Evolutionary conservation across 2,329 filamentous ascomycete species (phyloP), one percentile per base, ranked within the genome.

Genomic region (Scorias spongiosa): DNA sequence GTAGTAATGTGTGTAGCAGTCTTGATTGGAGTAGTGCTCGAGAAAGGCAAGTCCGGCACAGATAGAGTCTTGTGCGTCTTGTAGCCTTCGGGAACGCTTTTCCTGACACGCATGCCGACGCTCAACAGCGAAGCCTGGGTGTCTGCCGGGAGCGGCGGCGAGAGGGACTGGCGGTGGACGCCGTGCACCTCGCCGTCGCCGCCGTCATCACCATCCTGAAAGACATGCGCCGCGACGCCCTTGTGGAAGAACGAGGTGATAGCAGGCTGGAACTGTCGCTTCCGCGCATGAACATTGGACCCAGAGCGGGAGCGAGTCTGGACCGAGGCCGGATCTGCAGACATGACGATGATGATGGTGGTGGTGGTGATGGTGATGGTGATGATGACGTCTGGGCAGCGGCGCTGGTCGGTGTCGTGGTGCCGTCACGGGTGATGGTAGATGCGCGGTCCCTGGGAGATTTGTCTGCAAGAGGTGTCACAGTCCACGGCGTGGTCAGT

Each of bases 61-160:
- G 49, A 49, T 15, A 59, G 28, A 2, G 57, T 67, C 48, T 65
- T 60, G 62, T 74, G 74, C 1, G 84, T 93, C 68, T 93, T 93
- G 72, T 95, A 95, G 47, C 89, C 89, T 60, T 95, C 88, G 1
- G 86, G 82, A 7, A 96, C 83, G 10, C 84, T 84, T 67, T 96
- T 96, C 59, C 89, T 82, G 42, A 96, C 75, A 18, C 89, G 81
- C 87, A 95, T 95, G 55, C 89, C 89, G 50, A 96, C 89, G 55
- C 75, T 84, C 37, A 95, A 71, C n/a, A 96, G 78, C 49, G 83
- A 83, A 30, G 87, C 74, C 63, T 94, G 85, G 29, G 93, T 71
- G 7, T 70, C 70, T 18, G 71, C 63, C 1, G 84, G 78, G 11
- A 88, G 68, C 3, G 61, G 54, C 2, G 77, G 75, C 12, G 67